Base-by-base conservation (phyloP, 306 rosid genomes). In the Lathyrus aphaca region DNA sequence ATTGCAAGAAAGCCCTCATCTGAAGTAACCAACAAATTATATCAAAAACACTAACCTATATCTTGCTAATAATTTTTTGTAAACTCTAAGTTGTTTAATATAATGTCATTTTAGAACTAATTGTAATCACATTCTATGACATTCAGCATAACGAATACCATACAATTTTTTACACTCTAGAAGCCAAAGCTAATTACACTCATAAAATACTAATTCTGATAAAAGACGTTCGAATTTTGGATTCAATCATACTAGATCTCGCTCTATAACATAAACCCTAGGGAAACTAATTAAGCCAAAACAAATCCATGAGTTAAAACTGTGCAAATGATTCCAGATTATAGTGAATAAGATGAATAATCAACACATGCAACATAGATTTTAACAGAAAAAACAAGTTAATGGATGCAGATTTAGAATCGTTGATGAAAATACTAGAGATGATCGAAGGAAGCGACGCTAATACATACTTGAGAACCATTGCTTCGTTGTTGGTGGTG, bases 241-340 rank as follows among this genome's bases (percentile, higher is more conserved):
- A 70, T 27, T 69, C 19, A 43, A 70, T 3, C 13, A 55, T 5
- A 37, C 63, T 23, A 53, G 39, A 32, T 72, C 42, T 37, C 9
- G 51, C 8, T 40, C 16, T 2, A 12, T 6, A 8, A 35, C 23
- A 9, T 37, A 72, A 70, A 25, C 5, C 62, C 50, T 3, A 45
- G 4, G 21, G 35, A 5, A 17, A 9, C 15, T 25, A 38, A 53
- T 14, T 6, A 29, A 55, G 29, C 29, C 29, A 14, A 5, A 1
- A 25, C 0, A 14, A 8, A 32, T 25, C 29, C 5, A 25, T 0
- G 4, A 32, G 13, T 12, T 50, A 50, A 16, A 32, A 6, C 38
- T n/a, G 3, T 12, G 57, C 3, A 21, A 32, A 9, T 10, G 13
- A 15, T 39, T 9, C 5, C 59, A 9, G 1, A 38, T 11, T 4